Evolutionary conservation across 2,329 filamentous ascomycete species (phyloP).

Genomic region (Nemania abortiva): DNA sequence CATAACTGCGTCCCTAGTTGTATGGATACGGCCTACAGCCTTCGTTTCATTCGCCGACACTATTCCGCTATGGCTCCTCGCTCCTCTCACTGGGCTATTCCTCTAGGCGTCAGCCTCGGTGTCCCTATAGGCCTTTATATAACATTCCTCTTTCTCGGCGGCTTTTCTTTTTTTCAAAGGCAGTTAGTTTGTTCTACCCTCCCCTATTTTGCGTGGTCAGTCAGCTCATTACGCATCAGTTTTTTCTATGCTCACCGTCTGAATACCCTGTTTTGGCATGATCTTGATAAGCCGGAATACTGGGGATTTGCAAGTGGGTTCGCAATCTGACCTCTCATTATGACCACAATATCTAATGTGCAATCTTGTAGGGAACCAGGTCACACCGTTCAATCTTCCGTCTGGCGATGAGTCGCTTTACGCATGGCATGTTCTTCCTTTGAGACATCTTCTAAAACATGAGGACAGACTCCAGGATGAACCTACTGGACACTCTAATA

Average conservation of each 20-base stretch:
- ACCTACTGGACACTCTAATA: slow-evolving; percentile 60
- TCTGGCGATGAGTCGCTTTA: slow-evolving; percentile 86
- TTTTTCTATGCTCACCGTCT: slow-evolving; percentile 87
- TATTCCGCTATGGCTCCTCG: slow-evolving; percentile 47
- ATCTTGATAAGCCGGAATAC: slow-evolving; percentile 80
- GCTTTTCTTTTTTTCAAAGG: slow-evolving; percentile 79
- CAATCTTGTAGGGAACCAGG: slow-evolving; percentile 76
- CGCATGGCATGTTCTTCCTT: slow-evolving; percentile 89
- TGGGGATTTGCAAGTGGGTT: slow-evolving; percentile 86
- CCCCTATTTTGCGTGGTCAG: not conserved
- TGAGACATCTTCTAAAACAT: slow-evolving; percentile 79
- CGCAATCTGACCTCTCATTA: slow-evolving; percentile 29
- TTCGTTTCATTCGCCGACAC: not conserved
- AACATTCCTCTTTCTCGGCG: slow-evolving; percentile 72
- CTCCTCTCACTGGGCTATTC: slow-evolving; percentile 51
- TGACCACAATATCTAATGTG: slow-evolving; percentile 34
- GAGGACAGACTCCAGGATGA: slow-evolving; percentile 71
- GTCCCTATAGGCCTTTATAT: slow-evolving; percentile 74
- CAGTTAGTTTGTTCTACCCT: slow-evolving; percentile 69
- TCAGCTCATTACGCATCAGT: slow-evolving; percentile 59
- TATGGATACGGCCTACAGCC: not conserved
- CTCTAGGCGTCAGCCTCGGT: slow-evolving; percentile 65
- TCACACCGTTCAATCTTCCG: slow-evolving; percentile 83
- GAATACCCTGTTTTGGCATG: slow-evolving; percentile 77
- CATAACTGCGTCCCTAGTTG: not conserved